phyloP scores from a whole-genome alignment of 768 basidiomycete genomes.

The Lactarius deliciosus region DNA sequence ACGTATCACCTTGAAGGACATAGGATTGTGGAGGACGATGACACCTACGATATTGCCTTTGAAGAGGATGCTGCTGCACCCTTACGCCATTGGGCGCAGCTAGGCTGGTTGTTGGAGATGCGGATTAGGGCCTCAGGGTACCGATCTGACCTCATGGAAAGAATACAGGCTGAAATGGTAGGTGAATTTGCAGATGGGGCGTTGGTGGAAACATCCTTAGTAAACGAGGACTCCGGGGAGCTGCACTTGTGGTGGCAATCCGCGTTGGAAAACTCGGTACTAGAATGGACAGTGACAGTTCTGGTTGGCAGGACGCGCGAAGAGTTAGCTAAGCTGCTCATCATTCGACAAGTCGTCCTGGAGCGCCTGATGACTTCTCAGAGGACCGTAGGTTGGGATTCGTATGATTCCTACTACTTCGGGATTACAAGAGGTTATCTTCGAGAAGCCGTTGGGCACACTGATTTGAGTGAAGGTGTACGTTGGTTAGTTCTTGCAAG shows the following conservation, averaged over 20 bases:
- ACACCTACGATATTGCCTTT: not conserved
- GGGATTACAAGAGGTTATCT: not conserved
- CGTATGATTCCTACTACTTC: not conserved
- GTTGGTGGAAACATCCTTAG: not conserved
- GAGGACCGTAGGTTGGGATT: not conserved
- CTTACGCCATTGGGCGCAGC: not conserved
- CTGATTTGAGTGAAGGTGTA: not conserved
- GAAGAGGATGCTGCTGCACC: not conserved
- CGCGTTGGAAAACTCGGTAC: no score
- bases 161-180: fast-evolving
- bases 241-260: no score
- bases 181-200: not conserved
- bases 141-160: not conserved
- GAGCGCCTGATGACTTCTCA: not conserved
- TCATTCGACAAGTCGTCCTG: not conserved
- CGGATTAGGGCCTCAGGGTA: fast-evolving
- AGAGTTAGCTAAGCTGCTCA: fast-evolving
- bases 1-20: not conserved
- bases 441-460: not conserved
- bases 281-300: no score
- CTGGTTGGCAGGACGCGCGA: not conserved
- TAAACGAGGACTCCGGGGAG: no score
- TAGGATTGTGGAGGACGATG: not conserved
- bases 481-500: not conserved
- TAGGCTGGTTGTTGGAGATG: not conserved